phyloP scores from a whole-genome alignment of 257 asterid genomes.

The Solanum chiquidenum region DNA sequence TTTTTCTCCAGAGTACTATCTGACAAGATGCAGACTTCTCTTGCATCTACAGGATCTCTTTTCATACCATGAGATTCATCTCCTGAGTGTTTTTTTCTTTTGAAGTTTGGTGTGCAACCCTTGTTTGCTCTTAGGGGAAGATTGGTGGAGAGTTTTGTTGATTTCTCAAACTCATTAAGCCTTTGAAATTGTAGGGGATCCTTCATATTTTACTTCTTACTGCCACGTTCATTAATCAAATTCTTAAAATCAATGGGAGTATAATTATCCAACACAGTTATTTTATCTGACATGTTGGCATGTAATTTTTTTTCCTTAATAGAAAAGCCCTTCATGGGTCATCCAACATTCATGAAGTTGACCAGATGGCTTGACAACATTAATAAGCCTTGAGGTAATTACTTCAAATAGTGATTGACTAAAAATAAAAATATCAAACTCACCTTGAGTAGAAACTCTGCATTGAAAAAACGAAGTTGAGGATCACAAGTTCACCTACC shows the following conservation, averaged over 20 bases:
- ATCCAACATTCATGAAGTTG: not conserved
- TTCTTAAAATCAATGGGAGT: not conserved
- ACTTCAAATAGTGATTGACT: not conserved
- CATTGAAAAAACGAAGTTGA: constrained; percentile 39
- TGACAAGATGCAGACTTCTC: not conserved
- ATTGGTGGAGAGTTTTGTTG: not conserved
- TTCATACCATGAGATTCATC: not conserved
- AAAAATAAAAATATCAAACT: not conserved
- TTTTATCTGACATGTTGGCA: not conserved
- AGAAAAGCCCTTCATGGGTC: not conserved
- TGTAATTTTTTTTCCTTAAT: not conserved
- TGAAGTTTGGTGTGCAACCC: not conserved
- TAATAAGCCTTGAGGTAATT: not conserved
- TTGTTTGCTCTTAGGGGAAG: not conserved
- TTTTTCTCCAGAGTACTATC: not conserved
- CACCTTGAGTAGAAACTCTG: constrained; percentile 45
- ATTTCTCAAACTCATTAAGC: not conserved
- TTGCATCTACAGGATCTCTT: not conserved
- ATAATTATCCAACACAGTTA: not conserved
- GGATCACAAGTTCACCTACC: constrained; percentile 67
- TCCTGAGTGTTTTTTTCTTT: not conserved
- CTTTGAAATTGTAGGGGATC: not conserved
- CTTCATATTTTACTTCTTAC: not conserved
- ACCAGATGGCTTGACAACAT: not conserved
- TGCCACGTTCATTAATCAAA: not conserved